Base-by-base conservation (phyloP, 1,139 yeast genomes). In the Blastobotrys apis region DNA sequence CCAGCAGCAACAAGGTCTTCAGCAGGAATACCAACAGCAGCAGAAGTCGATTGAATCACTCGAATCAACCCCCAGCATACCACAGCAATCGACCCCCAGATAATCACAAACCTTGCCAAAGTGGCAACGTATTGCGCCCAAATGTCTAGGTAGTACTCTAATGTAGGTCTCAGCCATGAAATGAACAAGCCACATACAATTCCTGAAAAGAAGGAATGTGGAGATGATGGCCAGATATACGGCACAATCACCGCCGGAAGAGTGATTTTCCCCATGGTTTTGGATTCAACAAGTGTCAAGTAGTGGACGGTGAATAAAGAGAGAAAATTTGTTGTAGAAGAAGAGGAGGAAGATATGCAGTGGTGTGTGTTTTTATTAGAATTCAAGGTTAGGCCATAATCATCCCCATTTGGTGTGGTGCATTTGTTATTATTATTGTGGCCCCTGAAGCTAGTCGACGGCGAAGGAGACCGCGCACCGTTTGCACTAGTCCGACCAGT, bases 151-250 rank as follows among this genome's bases (percentile, higher is more conserved):
- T 57, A 57, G 33, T 47, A 48, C 40, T 56, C 59, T 12, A 56
- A 39, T 4, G 55, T 43, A 4, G 60, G 60, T 15, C 58, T 45
- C 27, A 55, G 35, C 32, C 50, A 44, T 5, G 58, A 56, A 15
- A 57, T 45, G 25, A 53, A 25, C 29, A 55, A 44, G 12, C 60
- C 61, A 5, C 49, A 53, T 4, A 50, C 49, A 5, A 57, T 50
- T 16, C 61, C 61, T 8, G 59, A 48, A 22, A 52, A 48, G 43
- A 57, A 57, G 10, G 60, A 57, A 3, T 59, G 54, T 1, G 60
- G 60, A n/a, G 55, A 53, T 5, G 51, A 41, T 5, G 57, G 57
- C 52, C 54, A 53, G 33, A 53, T 51, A 39, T 49, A 53, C 8
- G 57, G 57, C 13, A 53, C 53, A 1, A 53, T 41, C 25, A 44